Evolutionary conservation across 164 flowering plant species (phyloP).

Genomic region (Vitis amurensis): DNA sequence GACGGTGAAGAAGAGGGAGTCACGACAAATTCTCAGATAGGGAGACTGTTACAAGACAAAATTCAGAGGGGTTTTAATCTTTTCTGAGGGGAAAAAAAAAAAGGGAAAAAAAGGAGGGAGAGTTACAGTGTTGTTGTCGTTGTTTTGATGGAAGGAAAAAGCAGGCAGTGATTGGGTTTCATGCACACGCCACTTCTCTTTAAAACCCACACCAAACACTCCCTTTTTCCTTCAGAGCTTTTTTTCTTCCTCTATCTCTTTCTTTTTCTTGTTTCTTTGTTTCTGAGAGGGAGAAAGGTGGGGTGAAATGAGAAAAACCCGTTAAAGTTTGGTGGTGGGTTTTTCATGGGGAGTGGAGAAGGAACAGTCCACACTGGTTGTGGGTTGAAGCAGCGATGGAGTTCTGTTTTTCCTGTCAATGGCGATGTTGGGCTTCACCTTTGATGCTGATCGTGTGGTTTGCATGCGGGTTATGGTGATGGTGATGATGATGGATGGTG

Average conservation of each 20-base stretch:
- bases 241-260: neutral
- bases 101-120: no score
- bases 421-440: neutral
- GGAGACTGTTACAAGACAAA: no score
- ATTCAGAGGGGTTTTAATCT: no score
- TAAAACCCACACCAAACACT: constrained; percentile 4
- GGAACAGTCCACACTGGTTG: neutral
- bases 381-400: neutral
- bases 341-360: constrained; percentile 11
- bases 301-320: neutral
- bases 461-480: constrained; percentile 8
- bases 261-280: neutral
- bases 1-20: neutral
- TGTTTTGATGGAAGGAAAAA: no score
- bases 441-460: constrained; percentile 1
- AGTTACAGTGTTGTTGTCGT: no score
- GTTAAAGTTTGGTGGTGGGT: neutral
- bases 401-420: constrained; percentile 5
- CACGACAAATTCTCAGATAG: constrained; percentile 6
- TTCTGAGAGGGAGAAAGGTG: neutral
- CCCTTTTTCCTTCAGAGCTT: neutral
- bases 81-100: no score
- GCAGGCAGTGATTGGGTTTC: neutral
- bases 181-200: constrained; percentile 1
- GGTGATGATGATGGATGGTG: constrained; percentile 6